Conservation (phyloP, 257 asterid genomes). For the Osmanthus fragrans region DNA sequence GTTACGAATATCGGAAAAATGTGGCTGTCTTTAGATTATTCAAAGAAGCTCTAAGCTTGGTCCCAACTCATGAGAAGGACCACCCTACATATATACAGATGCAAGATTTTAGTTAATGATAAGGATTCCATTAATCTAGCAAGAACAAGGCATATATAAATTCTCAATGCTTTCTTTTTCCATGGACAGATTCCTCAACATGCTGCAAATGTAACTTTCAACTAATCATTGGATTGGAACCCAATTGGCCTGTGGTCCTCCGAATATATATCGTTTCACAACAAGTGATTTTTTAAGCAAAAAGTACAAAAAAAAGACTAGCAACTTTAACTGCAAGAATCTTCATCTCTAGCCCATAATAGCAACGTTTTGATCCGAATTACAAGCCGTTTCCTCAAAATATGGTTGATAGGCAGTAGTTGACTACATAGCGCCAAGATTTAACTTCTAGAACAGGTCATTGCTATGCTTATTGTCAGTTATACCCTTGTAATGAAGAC, state of each 20-base stretch:
- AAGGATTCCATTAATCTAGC: background rate
- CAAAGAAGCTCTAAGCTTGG: background rate
- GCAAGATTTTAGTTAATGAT: background rate
- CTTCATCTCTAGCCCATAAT: too few species aligned
- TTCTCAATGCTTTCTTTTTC: background rate
- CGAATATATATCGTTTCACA: background rate
- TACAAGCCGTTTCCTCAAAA: too few species aligned
- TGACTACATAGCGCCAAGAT: too few species aligned
- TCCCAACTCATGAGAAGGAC: background rate
- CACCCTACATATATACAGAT: background rate
- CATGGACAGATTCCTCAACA: background rate
- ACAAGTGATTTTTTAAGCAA: background rate
- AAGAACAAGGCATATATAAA: background rate
- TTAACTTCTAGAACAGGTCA: background rate
- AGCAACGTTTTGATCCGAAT: too few species aligned
- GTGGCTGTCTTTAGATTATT: too few species aligned
- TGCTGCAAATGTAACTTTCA: slow-evolving; percentile 12
- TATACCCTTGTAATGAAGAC: background rate
- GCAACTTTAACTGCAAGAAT: background rate
- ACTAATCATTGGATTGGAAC: slow-evolving; percentile 20
- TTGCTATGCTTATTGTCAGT: background rate
- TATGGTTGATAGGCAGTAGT: too few species aligned
- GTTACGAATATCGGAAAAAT: too few species aligned
- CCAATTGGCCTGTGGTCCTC: background rate
- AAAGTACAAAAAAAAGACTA: background rate